Conservation (phyloP, 768 basidiomycete species). For the Imleria badia region DNA sequence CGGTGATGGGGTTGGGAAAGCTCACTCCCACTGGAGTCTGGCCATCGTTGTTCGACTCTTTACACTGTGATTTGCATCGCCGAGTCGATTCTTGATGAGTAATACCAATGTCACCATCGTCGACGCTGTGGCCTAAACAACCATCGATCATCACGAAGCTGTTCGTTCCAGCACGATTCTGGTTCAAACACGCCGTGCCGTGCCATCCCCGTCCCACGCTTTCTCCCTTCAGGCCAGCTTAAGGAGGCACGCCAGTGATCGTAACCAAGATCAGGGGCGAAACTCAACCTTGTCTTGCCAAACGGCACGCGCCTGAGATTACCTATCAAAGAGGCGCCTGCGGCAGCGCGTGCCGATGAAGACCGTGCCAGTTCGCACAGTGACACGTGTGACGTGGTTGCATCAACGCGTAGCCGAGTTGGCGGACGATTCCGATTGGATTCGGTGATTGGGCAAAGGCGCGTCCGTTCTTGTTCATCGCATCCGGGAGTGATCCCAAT, state of each 20-base stretch:
- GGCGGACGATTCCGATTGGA: background rate
- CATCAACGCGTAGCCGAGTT: background rate
- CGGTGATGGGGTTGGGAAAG: background rate
- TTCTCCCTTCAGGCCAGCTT: no score
- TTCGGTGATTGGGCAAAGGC: background rate
- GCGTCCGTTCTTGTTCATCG: background rate
- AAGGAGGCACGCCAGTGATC: background rate
- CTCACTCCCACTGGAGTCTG: background rate
- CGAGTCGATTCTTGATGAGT: background rate
- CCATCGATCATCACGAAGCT: conserved; percentile 10
- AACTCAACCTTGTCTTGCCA: conserved; percentile 3
- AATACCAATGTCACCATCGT: background rate
- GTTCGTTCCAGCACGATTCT: background rate
- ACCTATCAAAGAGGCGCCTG: background rate
- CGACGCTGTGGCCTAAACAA: background rate
- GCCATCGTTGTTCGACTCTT: background rate
- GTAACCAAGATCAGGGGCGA: background rate
- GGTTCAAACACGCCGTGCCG: background rate
- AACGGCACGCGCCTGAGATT: background rate
- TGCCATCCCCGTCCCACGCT: background rate
- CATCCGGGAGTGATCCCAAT: background rate
- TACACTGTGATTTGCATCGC: background rate
- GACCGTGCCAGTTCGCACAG: background rate
- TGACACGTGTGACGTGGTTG: background rate
- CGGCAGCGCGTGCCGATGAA: background rate